Percentiles rank a stretch among this genome's conserved stretches.
Conservation (phyloP, 2,329 filamentous ascomycete genomes). For the Fusarium succisae region DNA sequence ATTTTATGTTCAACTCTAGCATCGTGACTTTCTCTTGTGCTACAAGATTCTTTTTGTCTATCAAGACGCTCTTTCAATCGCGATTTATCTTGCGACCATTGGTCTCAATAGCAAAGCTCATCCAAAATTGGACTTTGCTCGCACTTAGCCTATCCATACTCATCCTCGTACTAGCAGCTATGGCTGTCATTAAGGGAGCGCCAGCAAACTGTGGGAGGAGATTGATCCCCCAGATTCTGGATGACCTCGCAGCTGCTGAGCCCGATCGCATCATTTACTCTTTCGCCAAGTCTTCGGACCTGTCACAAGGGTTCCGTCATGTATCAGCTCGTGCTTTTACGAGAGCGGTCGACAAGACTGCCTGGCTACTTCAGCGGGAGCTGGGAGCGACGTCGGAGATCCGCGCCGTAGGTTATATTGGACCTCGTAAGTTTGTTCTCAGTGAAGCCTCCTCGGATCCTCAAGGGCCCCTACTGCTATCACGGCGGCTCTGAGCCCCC, state of each 20-base stretch:
- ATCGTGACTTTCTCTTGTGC: no score
- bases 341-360: conserved; percentile 43
- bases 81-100: background rate
- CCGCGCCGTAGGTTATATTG: conserved; percentile 44
- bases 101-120: background rate
- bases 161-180: background rate
- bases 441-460: rapidly evolving
- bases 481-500: background rate
- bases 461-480: rapidly evolving
- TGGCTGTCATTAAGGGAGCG: background rate
- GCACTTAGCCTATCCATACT: background rate
- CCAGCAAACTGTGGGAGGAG: background rate
- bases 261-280: conserved; percentile 42
- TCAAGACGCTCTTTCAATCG: background rate
- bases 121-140: background rate
- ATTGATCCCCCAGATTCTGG: background rate
- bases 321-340: conserved; percentile 41
- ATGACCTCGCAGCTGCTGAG: background rate
- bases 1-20: background rate
- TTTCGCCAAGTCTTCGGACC: conserved; percentile 18
- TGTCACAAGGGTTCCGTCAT: conserved; percentile 27
- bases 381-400: conserved; percentile 8
- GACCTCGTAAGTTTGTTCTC: conserved; percentile 43
- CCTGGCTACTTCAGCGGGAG: conserved; percentile 41
- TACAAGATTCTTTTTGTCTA: background rate